Evolutionary conservation across 1,139 yeast species (phyloP).

Genomic region (Kurtzmaniella natalensis): DNA sequence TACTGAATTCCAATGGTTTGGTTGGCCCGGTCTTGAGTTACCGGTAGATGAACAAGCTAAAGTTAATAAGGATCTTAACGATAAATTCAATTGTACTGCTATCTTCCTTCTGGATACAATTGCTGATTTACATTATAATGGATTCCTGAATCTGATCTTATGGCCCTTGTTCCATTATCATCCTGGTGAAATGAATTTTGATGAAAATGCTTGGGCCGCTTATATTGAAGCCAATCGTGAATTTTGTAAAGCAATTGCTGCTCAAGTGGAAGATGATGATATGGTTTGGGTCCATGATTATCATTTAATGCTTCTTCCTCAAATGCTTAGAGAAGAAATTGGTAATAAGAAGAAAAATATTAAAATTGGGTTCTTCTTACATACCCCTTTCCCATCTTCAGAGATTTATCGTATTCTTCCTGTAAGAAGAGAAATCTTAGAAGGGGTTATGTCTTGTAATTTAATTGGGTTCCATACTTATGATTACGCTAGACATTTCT

Average conservation of each 20-base stretch:
- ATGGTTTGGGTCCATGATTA: constrained; percentile 98
- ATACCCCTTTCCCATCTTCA: constrained; percentile 96
- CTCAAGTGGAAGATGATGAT: constrained; percentile 75
- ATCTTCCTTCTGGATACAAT: constrained; percentile 81
- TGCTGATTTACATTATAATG: constrained; percentile 95
- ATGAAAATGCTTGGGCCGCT: constrained; percentile 97
- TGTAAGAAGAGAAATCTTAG: constrained; percentile 85
- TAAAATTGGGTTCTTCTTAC: constrained; percentile 87
- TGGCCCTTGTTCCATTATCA: constrained; percentile 99
- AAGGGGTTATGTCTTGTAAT: constrained; percentile 91
- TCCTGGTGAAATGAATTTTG: constrained; percentile 98
- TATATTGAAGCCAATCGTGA: constrained; percentile 87
- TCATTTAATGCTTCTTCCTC: constrained; percentile 92
- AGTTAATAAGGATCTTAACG: constrained; percentile 67
- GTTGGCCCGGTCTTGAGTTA: constrained; percentile 94
- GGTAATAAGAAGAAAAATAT: constrained; percentile 50
- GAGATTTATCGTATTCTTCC: constrained; percentile 96
- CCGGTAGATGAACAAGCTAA: constrained; percentile 69
- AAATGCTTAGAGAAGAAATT: constrained; percentile 70
- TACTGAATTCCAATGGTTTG: constrained; percentile 93
- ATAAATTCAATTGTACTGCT: constrained; percentile 85
- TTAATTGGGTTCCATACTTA: constrained; percentile 98
- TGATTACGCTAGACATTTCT: constrained; percentile 97
- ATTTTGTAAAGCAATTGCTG: constrained; percentile 74
- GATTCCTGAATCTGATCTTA: constrained; percentile 83